These are phyloP conservation scores for Phytopythium chamaehyphon DNA, from an alignment of 352 stramenopile species.

Conservation along the genomic window DNA sequence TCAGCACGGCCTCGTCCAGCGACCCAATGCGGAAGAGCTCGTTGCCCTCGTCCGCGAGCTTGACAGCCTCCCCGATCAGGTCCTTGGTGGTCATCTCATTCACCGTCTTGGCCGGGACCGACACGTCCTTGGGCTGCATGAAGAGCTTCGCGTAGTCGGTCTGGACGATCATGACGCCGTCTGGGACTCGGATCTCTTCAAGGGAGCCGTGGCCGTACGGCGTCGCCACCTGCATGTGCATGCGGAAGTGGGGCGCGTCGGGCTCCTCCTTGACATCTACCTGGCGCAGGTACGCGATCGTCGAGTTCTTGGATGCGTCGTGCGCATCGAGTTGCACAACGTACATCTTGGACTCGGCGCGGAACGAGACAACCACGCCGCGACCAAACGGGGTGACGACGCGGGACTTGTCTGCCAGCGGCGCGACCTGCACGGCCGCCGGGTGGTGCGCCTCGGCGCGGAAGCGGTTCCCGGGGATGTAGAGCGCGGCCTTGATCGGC, in stretches of 20 bases:
- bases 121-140: conserved; percentile 79
- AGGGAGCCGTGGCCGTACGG: conserved; percentile 66
- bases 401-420: conserved; percentile 69
- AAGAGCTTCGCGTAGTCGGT: conserved; percentile 64
- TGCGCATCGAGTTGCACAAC: conserved; percentile 73
- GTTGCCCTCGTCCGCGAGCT: conserved; percentile 66
- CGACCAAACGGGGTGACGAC: conserved; percentile 72
- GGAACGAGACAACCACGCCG: conserved; percentile 68
- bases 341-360: conserved; percentile 72
- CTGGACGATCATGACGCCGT: conserved; percentile 68
- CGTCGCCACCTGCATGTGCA: conserved; percentile 77
- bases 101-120: conserved; percentile 54
- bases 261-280: conserved; percentile 65
- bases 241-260: conserved; percentile 56
- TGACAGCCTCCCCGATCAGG: conserved; percentile 58
- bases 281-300: conserved; percentile 65
- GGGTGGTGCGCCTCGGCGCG: conserved; percentile 56
- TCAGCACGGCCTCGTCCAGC: conserved; percentile 68
- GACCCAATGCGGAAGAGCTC: conserved; percentile 56
- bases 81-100: conserved; percentile 80
- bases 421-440: conserved; percentile 51
- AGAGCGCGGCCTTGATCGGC: conserved; percentile 49
- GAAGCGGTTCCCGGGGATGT: conserved; percentile 77
- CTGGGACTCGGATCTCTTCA: conserved; percentile 57
- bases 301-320: conserved; percentile 49